Percentiles rank a stretch among this genome's conserved stretches.
These are phyloP conservation scores for Globisporangium acanthophoron DNA, from an alignment of 352 stramenopile species.

Conservation along the genomic window DNA sequence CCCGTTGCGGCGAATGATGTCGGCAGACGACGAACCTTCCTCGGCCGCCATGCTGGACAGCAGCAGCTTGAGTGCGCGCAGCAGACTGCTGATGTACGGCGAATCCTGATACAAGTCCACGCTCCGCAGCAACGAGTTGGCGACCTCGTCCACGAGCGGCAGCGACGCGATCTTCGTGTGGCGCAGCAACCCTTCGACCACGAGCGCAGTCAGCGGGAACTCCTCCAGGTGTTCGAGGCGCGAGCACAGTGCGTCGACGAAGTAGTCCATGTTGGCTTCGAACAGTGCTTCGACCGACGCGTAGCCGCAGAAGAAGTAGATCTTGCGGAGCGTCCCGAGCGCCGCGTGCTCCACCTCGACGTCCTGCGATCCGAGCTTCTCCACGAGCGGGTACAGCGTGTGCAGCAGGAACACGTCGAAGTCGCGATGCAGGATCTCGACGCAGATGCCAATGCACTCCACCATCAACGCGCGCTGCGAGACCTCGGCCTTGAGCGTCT, in stretches of 20 bases:
- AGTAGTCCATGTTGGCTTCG: constrained; percentile 85
- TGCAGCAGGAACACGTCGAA: constrained; percentile 68
- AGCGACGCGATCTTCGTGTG: constrained; percentile 63
- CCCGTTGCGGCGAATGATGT: not conserved
- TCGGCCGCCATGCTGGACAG: constrained; percentile 36
- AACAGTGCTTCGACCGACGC: constrained; percentile 58
- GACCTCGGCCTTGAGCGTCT: constrained; percentile 13
- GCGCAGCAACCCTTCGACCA: constrained; percentile 64
- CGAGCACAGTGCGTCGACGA: constrained; percentile 71
- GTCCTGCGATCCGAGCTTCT: constrained; percentile 62
- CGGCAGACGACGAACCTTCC: not conserved
- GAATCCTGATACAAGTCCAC: constrained; percentile 78
- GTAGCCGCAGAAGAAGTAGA: constrained; percentile 58
- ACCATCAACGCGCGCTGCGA: constrained; percentile 59
- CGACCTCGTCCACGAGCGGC: constrained; percentile 73
- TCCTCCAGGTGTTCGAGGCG: constrained; percentile 63
- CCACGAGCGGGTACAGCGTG: constrained; percentile 76
- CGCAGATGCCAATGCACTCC: constrained; percentile 71
- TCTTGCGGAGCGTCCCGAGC: constrained; percentile 57
- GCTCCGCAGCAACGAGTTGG: constrained; percentile 56
- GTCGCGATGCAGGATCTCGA: constrained; percentile 43
- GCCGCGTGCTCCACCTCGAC: constrained; percentile 64
- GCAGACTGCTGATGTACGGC: constrained; percentile 30
- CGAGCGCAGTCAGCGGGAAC: constrained; percentile 68
- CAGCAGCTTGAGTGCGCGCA: constrained; percentile 62